Evolutionary conservation across 805 yeast species (phyloP).

Genomic region (Candida piceae): DNA sequence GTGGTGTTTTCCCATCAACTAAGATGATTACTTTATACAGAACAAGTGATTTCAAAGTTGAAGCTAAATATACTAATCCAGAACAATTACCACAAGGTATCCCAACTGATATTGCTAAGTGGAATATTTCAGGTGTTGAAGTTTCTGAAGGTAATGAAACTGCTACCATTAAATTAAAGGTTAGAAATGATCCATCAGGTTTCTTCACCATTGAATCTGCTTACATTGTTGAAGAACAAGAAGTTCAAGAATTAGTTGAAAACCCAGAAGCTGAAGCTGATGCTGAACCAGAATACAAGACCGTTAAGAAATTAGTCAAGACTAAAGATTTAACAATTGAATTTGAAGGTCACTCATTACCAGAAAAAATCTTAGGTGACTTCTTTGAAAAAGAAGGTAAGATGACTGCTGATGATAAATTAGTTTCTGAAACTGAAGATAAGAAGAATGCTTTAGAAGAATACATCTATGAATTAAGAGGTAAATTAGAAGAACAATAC

Average conservation of each 20-base stretch:
- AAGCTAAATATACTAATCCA: constrained; percentile 79
- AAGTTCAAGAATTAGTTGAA: constrained; percentile 84
- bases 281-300: constrained; percentile 80
- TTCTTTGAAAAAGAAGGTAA: constrained; percentile 79
- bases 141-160: constrained; percentile 71
- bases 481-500: constrained; percentile 90
- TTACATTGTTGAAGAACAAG: constrained; percentile 87
- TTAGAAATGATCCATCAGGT: constrained; percentile 97
- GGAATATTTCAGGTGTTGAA: constrained; percentile 83
- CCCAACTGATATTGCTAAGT: constrained; percentile 64
- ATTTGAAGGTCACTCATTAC: constrained; percentile 57
- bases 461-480: constrained; percentile 95
- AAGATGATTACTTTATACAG: constrained; percentile 93
- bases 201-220: constrained; percentile 92
- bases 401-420: constrained; percentile 85
- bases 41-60: constrained; percentile 79
- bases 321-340: constrained; percentile 68
- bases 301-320: constrained; percentile 91
- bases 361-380: constrained; percentile 49
- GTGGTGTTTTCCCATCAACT: constrained; percentile 90
- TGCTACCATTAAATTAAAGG: constrained; percentile 84
- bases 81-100: constrained; percentile 69
- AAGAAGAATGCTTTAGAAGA: constrained; percentile 98
- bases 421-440: constrained; percentile 98
- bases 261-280: constrained; percentile 49